These are phyloP conservation scores for Scedosporium minutisporum DNA, from an alignment of 2,329 filamentous ascomycete genomes.

Conservation along the genomic window DNA sequence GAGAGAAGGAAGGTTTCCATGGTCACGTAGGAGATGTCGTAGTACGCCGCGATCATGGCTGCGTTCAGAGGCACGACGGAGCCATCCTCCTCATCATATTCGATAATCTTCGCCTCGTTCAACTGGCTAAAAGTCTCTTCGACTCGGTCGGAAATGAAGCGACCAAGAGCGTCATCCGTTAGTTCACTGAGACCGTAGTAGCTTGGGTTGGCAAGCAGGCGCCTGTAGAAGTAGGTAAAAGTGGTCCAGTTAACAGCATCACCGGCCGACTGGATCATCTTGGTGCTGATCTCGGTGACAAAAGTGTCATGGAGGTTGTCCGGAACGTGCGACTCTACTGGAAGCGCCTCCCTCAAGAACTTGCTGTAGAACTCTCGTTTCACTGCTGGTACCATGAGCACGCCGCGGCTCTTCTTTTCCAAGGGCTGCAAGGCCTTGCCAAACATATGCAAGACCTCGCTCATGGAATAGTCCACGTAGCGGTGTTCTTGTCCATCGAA, in stretches of 20 bases:
- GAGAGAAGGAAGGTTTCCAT: slow-evolving; percentile 98
- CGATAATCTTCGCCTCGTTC: slow-evolving; percentile 86
- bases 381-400: slow-evolving; percentile 91
- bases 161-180: slow-evolving; percentile 86
- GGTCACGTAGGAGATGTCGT: slow-evolving; percentile 98
- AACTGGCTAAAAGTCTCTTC: slow-evolving; percentile 88
- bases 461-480: slow-evolving; percentile 92
- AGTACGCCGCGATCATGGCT: slow-evolving; percentile 97
- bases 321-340: slow-evolving; percentile 89
- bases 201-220: slow-evolving; percentile 87
- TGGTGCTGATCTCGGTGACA: slow-evolving; percentile 92
- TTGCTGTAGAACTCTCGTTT: slow-evolving; percentile 99
- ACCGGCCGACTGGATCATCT: slow-evolving; percentile 89
- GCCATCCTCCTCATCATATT: slow-evolving; percentile 90
- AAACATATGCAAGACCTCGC: slow-evolving; percentile 95
- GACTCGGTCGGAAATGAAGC: slow-evolving; percentile 87
- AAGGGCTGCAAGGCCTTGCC: slow-evolving; percentile 78
- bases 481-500: slow-evolving; percentile 95
- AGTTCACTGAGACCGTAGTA: slow-evolving; percentile 88
- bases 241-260: slow-evolving; percentile 98
- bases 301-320: slow-evolving; percentile 91
- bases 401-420: slow-evolving; percentile 75
- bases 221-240: slow-evolving; percentile 96
- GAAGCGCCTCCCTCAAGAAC: slow-evolving; percentile 90
- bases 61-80: slow-evolving; percentile 82